Base-by-base conservation (phyloP, 176 grass and related monocot genomes). In the Raddia guianensis region DNA sequence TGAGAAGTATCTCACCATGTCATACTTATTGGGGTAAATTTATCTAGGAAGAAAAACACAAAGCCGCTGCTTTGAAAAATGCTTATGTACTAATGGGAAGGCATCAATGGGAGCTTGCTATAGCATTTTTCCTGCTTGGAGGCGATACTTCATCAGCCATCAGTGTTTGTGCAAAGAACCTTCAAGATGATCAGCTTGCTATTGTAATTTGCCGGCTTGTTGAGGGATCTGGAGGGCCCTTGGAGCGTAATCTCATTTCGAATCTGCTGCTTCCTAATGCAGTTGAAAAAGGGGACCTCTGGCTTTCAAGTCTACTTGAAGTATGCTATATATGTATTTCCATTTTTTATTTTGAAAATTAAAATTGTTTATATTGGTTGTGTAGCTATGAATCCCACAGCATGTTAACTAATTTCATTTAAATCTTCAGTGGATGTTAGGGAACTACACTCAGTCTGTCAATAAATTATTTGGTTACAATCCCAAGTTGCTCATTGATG, bases 31-130 rank as follows among this genome's bases (percentile, higher is more conserved):
- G 45, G 43, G 63, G 68, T 73, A 65, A 76, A 84, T 87, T 73
- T 78, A 72, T 90, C 72, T 81, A 98, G 95, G 95, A 98, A 71
- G 92, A 98, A 86, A 91, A 90, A 78, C 90, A 98, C 80, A 98
- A 92, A 89, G 88, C 87, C 59, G 95, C 95, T 81, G 95, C 95
- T 71, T 70, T 98, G 19, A 98, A 98, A 85, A 98, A 98, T 92
- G 95, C 95, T 68, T 98, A 98, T 86, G 95, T 98, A 72, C 87
- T 98, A 83, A 85, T 98, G 92, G 95, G 95, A 82, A 94, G 83
- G 67, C 95, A 98, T 89, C 89, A 94, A 75, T 85, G 93, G 85
- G 90, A 98, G 70, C 86, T 98, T 75, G 92, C 95, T 74, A 89
- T 98, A 86, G 95, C 88, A 14, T 98, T 98, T 92, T 98, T 98